These are phyloP conservation scores for Whalleya microplaca DNA, from an alignment of 2,329 filamentous ascomycete genomes.

Conservation along the genomic window DNA sequence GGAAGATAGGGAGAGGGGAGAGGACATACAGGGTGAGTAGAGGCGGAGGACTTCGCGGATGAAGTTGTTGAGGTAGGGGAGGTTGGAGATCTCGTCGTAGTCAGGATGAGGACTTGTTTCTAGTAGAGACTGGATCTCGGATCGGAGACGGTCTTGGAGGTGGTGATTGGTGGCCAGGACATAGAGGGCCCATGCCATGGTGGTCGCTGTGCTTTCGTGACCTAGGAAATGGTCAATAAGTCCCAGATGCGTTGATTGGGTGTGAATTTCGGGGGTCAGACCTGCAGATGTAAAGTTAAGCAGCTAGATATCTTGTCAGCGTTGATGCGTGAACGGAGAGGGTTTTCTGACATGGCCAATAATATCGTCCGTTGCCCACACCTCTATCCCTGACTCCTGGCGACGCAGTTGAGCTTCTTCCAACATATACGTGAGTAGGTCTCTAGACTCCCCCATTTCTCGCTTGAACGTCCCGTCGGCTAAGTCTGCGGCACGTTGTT, in stretches of 20 bases:
- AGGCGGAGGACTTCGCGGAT: constrained; percentile 41
- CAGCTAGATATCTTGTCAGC: constrained; percentile 14
- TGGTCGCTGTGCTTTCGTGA: constrained; percentile 41
- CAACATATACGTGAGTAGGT: constrained; percentile 38
- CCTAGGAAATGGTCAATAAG: constrained; percentile 18
- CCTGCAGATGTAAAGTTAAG: constrained; percentile 26
- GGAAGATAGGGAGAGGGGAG: background rate
- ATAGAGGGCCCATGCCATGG: constrained; percentile 40
- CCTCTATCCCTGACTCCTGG: constrained; percentile 27
- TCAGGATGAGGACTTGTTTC: constrained; percentile 19
- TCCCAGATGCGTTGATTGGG: background rate
- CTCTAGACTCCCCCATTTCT: constrained; percentile 26
- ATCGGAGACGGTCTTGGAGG: constrained; percentile 38
- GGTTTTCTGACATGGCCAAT: constrained; percentile 34
- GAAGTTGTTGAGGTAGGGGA: constrained; percentile 42
- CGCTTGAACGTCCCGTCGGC: constrained; percentile 26
- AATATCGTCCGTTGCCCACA: constrained; percentile 39
- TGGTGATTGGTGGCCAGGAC: constrained; percentile 36
- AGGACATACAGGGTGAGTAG: constrained; percentile 36
- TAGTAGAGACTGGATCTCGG: constrained; percentile 34
- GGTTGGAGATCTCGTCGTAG: constrained; percentile 33
- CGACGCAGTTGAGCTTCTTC: constrained; percentile 29
- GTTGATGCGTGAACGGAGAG: background rate
- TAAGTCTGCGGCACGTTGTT: constrained; percentile 34
- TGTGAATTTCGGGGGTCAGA: constrained; percentile 25